phyloP scores from a whole-genome alignment of 352 stramenopile species.

The Globisporangium solare region DNA sequence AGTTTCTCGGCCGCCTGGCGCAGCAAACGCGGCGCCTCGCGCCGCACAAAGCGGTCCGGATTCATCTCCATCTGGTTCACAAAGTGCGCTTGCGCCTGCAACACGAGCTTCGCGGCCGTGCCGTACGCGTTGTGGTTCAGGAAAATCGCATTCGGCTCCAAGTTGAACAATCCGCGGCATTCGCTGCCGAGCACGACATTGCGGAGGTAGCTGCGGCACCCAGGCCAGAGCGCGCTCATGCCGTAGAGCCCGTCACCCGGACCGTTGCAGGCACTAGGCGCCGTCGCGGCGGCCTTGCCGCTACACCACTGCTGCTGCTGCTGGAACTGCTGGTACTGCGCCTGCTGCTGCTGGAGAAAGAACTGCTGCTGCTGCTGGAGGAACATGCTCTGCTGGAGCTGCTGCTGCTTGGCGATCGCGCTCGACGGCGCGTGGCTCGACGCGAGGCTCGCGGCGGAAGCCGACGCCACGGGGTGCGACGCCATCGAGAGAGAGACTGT shows the following conservation, averaged over 20 bases:
- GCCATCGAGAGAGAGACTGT: no score
- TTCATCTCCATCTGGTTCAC: slow-evolving; percentile 88
- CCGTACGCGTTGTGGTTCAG: slow-evolving; percentile 84
- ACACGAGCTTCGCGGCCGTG: slow-evolving; percentile 65
- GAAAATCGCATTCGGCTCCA: slow-evolving; percentile 74
- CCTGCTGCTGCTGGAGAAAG: slow-evolving; percentile 11
- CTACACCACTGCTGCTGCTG: slow-evolving; percentile 1
- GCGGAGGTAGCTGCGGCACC: slow-evolving; percentile 54
- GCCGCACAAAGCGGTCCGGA: slow-evolving; percentile 78
- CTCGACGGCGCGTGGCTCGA: slow-evolving; percentile 4
- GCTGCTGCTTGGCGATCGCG: slow-evolving; percentile 17
- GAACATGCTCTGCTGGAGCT: slow-evolving; percentile 14
- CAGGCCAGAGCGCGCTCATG: slow-evolving; percentile 72
- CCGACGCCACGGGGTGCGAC: slow-evolving; percentile 18
- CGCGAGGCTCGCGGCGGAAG: slow-evolving; percentile 7
- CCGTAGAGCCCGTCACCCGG: slow-evolving; percentile 18
- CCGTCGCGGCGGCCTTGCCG: background rate
- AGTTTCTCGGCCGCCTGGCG: slow-evolving; percentile 60
- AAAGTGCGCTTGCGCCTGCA: slow-evolving; percentile 80
- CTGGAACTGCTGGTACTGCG: slow-evolving; percentile 7
- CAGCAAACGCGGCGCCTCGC: slow-evolving; percentile 54
- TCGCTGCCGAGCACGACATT: slow-evolving; percentile 57
- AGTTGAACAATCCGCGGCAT: slow-evolving; percentile 72
- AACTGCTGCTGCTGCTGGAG: slow-evolving; percentile 10
- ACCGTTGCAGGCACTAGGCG: background rate